Evolutionary conservation across 306 rosid genomes (phyloP).

Genomic region (Pachyrhizus erosus): DNA sequence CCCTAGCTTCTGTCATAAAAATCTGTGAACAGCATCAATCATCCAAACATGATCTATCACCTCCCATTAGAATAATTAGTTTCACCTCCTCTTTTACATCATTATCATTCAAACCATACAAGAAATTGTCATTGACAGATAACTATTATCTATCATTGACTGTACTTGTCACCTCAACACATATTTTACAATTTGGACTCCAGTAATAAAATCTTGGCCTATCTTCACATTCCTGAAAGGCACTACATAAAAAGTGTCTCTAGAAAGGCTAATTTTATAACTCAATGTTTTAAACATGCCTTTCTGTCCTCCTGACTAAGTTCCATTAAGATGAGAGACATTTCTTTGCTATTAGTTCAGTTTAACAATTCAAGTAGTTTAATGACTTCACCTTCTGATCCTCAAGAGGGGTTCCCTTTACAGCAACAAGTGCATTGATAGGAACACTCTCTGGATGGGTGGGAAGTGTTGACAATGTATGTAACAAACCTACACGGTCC

Average conservation of each 20-base stretch:
- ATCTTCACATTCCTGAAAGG: not conserved
- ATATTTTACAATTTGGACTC: not conserved
- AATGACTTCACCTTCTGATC: slow-evolving; percentile 74
- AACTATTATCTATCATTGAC: not conserved
- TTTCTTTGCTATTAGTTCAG: not conserved
- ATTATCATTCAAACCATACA: not conserved
- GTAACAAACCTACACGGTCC: slow-evolving; percentile 94
- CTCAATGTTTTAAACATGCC: not conserved
- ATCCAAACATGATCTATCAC: slow-evolving; percentile 10
- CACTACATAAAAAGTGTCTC: not conserved
- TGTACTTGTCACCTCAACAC: not conserved
- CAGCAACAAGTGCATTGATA: slow-evolving; percentile 87
- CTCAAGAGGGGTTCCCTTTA: slow-evolving; percentile 94
- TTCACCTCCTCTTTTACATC: not conserved
- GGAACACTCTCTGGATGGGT: slow-evolving; percentile 98
- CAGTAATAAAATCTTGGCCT: not conserved
- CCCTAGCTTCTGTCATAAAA: not conserved
- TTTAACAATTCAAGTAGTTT: not conserved
- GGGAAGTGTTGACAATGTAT: slow-evolving; percentile 94
- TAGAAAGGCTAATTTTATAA: slow-evolving; percentile 29
- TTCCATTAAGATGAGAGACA: not conserved
- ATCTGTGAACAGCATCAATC: not conserved
- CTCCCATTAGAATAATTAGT: not conserved
- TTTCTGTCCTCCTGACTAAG: not conserved
- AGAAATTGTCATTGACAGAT: not conserved